Evolutionary conservation across 2,329 filamentous ascomycete species (phyloP).

Genomic region (Cadophora sp.): DNA sequence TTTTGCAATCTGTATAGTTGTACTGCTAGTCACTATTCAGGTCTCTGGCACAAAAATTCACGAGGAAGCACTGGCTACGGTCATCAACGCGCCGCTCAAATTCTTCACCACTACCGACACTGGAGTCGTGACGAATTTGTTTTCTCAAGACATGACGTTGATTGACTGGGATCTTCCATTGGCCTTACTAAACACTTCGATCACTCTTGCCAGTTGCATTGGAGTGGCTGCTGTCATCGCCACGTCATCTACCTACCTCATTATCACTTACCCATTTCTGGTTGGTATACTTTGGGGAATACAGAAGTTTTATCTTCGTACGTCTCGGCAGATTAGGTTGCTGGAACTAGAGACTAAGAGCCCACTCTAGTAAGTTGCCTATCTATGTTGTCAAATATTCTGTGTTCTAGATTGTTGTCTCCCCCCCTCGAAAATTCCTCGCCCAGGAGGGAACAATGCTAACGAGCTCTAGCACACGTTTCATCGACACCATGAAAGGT

Average conservation of each 20-base stretch:
- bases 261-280: conserved; percentile 26
- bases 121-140: background rate
- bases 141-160: conserved; percentile 5
- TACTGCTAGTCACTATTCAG: background rate
- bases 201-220: background rate
- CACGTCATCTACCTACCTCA: conserved; percentile 1
- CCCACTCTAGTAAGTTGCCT: conserved; percentile 48
- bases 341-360: conserved; percentile 53
- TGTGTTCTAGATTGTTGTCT: no score
- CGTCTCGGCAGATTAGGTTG: conserved; percentile 55
- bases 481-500: no score
- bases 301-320: conserved; percentile 54
- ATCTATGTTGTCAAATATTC: no score
- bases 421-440: no score
- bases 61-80: background rate
- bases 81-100: conserved; percentile 20
- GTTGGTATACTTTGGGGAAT: conserved; percentile 23
- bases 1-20: conserved; percentile 34
- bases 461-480: no score
- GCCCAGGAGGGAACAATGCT: no score
- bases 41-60: conserved; percentile 34
- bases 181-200: conserved; percentile 20
- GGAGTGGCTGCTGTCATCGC: conserved; percentile 11
- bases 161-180: conserved; percentile 16
- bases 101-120: conserved; percentile 10